phyloP scores from a whole-genome alignment of 345 rosid species.

The Geranium rotundifolium region DNA sequence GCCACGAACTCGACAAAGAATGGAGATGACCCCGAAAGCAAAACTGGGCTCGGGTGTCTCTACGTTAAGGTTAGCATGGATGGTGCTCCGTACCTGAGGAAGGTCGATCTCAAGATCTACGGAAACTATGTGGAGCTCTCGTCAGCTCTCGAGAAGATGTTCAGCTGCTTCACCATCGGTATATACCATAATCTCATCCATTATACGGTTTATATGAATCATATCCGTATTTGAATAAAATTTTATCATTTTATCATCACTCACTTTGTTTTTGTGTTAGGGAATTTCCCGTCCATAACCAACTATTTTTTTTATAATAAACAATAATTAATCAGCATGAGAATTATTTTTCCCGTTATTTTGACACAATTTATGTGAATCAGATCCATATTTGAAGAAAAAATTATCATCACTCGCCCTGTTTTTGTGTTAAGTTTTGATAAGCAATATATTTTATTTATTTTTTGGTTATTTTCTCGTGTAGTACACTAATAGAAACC shows the following conservation, averaged over 20 bases:
- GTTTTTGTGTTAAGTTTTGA: too few species aligned
- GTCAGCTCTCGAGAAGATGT: slow-evolving; percentile 45
- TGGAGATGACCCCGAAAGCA: slow-evolving; percentile 30
- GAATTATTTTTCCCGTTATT: too few species aligned
- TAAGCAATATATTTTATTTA: too few species aligned
- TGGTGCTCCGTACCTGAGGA: slow-evolving; percentile 50
- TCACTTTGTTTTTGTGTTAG: too few species aligned
- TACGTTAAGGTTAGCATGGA: slow-evolving; percentile 60
- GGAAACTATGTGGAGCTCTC: slow-evolving; percentile 31
- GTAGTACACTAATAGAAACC: too few species aligned
- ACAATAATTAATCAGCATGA: too few species aligned
- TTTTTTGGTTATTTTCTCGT: too few species aligned
- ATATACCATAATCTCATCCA: slow-evolving; percentile 5
- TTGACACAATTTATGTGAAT: too few species aligned
- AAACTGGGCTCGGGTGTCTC: slow-evolving; percentile 28
- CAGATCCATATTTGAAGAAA: too few species aligned
- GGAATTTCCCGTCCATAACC: too few species aligned
- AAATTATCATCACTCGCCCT: too few species aligned
- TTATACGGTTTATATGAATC: not conserved
- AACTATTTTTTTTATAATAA: too few species aligned
- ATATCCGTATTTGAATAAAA: not conserved
- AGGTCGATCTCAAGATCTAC: slow-evolving; percentile 38
- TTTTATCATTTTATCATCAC: not conserved
- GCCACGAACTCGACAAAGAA: slow-evolving; percentile 30
- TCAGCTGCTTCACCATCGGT: slow-evolving; percentile 54